Evolutionary conservation across 176 grass and related monocot genomes (phyloP).

Genomic region (Avena sativa): DNA sequence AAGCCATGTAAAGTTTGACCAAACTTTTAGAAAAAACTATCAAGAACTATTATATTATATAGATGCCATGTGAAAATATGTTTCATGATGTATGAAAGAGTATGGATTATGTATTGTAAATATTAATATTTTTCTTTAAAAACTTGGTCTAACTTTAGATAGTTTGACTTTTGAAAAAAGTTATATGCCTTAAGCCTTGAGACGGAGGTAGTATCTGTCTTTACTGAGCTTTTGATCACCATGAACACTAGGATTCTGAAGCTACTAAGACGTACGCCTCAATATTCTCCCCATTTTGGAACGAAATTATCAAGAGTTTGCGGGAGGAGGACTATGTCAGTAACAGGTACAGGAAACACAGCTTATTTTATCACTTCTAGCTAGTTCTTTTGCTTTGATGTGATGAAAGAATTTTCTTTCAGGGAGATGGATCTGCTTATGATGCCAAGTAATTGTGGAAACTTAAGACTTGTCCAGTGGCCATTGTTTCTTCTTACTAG

Average conservation of each 20-base stretch:
- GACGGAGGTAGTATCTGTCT: not conserved
- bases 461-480: conserved; percentile 86
- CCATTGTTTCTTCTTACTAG: conserved; percentile 96
- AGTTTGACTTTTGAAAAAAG: too few species aligned
- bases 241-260: conserved; percentile 64
- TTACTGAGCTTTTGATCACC: conserved; percentile 1
- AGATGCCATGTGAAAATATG: too few species aligned
- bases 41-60: too few species aligned
- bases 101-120: too few species aligned
- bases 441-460: conserved; percentile 95
- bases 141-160: too few species aligned
- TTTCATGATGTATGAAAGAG: too few species aligned
- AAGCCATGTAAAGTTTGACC: too few species aligned
- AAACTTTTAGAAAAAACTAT: too few species aligned
- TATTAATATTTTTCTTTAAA: too few species aligned
- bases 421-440: conserved; percentile 99
- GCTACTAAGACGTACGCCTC: conserved; percentile 72
- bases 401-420: conserved; percentile 42
- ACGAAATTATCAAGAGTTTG: conserved; percentile 98
- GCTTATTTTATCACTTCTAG: conserved; percentile 16
- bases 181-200: too few species aligned
- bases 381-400: conserved; percentile 22
- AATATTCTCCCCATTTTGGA: conserved; percentile 95
- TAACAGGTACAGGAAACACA: conserved; percentile 61
- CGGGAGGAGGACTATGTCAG: conserved; percentile 95